phyloP scores from a whole-genome alignment of 73 alveolate genomes.

The Symbiodinium natans region DNA sequence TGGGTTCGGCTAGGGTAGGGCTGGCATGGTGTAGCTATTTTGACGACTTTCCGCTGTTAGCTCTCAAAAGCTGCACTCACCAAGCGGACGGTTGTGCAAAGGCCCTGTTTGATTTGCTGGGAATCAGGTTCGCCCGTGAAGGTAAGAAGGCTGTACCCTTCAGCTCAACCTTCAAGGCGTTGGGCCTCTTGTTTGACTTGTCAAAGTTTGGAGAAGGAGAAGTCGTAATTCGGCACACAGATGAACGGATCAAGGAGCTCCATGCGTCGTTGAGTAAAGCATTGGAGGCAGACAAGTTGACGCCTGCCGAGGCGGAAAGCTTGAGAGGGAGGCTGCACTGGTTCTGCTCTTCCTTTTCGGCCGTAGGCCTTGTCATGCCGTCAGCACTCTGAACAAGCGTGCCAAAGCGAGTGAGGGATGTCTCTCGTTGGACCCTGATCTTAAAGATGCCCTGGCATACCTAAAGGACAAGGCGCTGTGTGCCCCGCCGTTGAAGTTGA shows the following conservation, averaged over 20 bases:
- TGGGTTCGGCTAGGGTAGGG: neutral
- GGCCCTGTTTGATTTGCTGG: neutral
- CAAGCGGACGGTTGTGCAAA: neutral
- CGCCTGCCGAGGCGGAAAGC: neutral
- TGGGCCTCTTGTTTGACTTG: slow-evolving; percentile 13
- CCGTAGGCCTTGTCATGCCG: neutral
- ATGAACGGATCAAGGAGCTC: neutral
- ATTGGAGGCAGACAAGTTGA: neutral
- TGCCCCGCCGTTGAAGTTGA: neutral
- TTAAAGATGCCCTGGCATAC: neutral
- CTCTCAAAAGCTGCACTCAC: neutral
- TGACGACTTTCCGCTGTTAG: neutral
- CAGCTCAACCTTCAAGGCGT: neutral
- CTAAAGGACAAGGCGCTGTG: too few species aligned
- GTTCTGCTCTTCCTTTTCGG: neutral
- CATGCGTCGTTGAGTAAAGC: neutral
- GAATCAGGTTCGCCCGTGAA: neutral
- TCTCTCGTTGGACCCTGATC: neutral
- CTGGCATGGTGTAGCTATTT: neutral
- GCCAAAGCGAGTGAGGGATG: neutral
- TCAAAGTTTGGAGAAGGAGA: neutral
- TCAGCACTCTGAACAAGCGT: neutral
- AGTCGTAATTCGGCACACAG: neutral
- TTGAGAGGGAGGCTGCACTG: neutral
- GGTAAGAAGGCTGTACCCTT: neutral